phyloP scores from a whole-genome alignment of 2,329 filamentous ascomycete species.

The Chaetothyriales sp. region DNA sequence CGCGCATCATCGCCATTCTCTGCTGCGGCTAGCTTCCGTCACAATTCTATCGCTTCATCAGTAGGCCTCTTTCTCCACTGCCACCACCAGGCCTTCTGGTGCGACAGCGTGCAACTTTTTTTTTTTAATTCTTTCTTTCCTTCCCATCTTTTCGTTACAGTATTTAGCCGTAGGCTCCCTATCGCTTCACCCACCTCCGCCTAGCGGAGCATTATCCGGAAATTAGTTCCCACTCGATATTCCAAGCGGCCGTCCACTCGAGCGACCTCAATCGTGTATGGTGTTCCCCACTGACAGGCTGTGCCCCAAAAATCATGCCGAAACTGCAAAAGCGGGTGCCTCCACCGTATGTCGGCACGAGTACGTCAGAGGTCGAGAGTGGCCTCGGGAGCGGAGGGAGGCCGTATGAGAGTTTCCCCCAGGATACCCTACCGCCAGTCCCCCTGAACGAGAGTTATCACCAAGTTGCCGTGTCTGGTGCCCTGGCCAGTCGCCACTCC shows the following conservation, averaged over 20 bases:
- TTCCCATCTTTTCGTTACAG: background rate
- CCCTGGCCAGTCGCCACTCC: background rate
- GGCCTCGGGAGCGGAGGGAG: slow-evolving; percentile 3
- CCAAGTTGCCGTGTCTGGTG: background rate
- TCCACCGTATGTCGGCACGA: slow-evolving; percentile 5
- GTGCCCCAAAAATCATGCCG: slow-evolving; percentile 6
- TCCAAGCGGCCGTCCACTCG: background rate
- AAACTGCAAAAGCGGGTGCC: slow-evolving; percentile 11
- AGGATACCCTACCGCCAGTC: slow-evolving; percentile 10
- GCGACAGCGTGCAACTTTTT: background rate
- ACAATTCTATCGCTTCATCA: background rate
- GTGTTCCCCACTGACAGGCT: background rate
- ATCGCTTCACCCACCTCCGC: background rate
- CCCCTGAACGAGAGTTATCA: slow-evolving; percentile 3
- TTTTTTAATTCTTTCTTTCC: background rate
- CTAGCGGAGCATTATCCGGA: background rate
- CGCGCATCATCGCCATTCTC: no score
- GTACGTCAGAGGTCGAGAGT: slow-evolving; percentile 5
- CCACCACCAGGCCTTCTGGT: no score
- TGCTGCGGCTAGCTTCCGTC: no score
- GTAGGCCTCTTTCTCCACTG: background rate
- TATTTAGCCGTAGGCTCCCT: background rate
- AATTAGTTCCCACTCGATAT: background rate
- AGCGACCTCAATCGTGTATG: background rate
- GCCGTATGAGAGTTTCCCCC: slow-evolving; percentile 12